Base-by-base conservation (phyloP, 176 grass and related monocot species). In the Avena eriantha region DNA sequence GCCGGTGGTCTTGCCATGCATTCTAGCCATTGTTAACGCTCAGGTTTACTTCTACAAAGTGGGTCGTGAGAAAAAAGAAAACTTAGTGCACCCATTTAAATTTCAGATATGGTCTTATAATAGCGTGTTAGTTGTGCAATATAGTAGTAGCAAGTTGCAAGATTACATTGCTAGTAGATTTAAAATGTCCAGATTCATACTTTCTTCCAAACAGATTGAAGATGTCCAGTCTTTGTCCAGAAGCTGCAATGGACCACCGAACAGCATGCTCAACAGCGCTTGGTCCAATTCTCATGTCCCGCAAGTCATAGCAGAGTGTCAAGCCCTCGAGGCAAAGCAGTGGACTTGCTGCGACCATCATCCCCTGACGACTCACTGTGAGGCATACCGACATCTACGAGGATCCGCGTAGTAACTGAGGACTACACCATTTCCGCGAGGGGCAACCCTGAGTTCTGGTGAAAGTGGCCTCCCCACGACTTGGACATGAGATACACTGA, bases 401-500 rank as follows among this genome's bases (percentile, higher is more conserved):
- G 78, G 26, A 69, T 79, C 51, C 0, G 35, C 86, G 18, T 36
- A 57, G 63, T 91, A 91, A 78, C 67, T 79, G 61, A 94, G 84
- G 63, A 54, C 77, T 10, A 79, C 17, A 11, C 46, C 55, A 21
- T 50, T 65, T 16, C 73, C 69, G 2, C 19, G 36, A 73, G 90
- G 33, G 5, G 75, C 48, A 10, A 87, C 60, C 11, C 24, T 71
- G 61, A 94, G 61, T 14, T 82, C 47, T 35, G 21, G 59, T 3
- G 87, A 78, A 4, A 91, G 13, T 2, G 84, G 84, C 47, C 48
- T 86, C 16, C 92, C 92, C 45, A 82, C 24, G 53, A 94, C 75
- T 55, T 94, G 80, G 54, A 91, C 89, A 79, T 70, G 80, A 15
- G 86, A 82, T 12, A 94, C 63, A 18, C 89, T 94, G 67, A 6